These are phyloP conservation scores for Aspergillus sp. DNA, from an alignment of 2,329 filamentous ascomycete genomes.

Conservation along the genomic window DNA sequence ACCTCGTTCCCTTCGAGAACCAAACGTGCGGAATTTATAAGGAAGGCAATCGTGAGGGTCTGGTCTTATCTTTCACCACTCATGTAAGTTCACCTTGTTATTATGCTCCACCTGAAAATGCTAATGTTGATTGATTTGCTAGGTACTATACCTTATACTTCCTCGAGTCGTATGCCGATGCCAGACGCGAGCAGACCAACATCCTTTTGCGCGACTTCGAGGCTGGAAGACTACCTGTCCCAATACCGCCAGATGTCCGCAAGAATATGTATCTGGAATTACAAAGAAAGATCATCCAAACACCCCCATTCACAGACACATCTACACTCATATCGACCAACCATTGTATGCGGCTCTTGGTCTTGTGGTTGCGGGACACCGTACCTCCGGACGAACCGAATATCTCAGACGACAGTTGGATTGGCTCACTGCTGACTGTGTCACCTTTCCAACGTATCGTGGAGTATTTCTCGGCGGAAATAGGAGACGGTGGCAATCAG, in stretches of 20 bases:
- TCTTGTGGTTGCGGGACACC: slow-evolving; percentile 39
- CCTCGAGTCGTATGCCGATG: slow-evolving; percentile 39
- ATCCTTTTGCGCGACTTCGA: slow-evolving; percentile 38
- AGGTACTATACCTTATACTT: slow-evolving; percentile 46
- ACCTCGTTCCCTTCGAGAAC: slow-evolving; percentile 32
- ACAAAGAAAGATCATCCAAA: slow-evolving; percentile 38
- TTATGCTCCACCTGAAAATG: neutral
- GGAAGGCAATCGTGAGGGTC: slow-evolving; percentile 33
- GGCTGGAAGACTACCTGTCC: slow-evolving; percentile 38
- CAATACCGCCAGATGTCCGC: slow-evolving; percentile 34
- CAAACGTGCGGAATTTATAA: slow-evolving; percentile 34
- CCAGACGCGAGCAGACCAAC: slow-evolving; percentile 39
- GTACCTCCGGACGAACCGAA: slow-evolving; percentile 34
- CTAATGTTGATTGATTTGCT: slow-evolving; percentile 4
- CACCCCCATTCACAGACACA: slow-evolving; percentile 42
- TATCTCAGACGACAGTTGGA: slow-evolving; percentile 37
- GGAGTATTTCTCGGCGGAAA: slow-evolving; percentile 46
- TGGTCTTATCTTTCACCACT: slow-evolving; percentile 42
- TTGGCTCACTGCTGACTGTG: slow-evolving; percentile 40
- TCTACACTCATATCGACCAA: slow-evolving; percentile 41
- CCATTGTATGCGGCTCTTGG: slow-evolving; percentile 42
- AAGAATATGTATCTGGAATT: slow-evolving; percentile 36
- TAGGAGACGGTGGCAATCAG: slow-evolving; percentile 42
- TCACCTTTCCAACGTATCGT: slow-evolving; percentile 41
- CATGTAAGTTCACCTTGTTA: slow-evolving; percentile 31